Percentiles rank a stretch among this genome's conserved stretches.
These are phyloP conservation scores for Trifolium subterraneum DNA, from an alignment of 306 rosid genomes.

Conservation along the genomic window DNA sequence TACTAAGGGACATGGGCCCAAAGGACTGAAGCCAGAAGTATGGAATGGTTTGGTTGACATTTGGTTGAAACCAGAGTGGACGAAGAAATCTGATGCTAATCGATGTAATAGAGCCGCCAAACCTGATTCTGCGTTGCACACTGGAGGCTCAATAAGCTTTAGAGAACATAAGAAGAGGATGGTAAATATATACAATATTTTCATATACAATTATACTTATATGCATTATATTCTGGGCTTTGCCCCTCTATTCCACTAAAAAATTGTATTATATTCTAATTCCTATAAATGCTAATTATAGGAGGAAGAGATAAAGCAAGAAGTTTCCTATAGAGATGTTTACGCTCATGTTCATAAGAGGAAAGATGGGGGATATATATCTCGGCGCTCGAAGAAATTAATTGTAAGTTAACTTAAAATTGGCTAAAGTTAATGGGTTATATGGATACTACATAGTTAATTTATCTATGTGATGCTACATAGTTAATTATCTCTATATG, in stretches of 20 bases:
- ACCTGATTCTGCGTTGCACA: conserved; percentile 8
- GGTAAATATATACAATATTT: background rate
- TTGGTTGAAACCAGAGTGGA: conserved; percentile 16
- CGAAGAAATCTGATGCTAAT: background rate
- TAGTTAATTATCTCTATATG: background rate
- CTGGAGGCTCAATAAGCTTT: conserved; percentile 5
- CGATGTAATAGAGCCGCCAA: conserved; percentile 3
- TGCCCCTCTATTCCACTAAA: background rate
- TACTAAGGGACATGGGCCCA: conserved; percentile 8
- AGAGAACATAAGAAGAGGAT: conserved; percentile 4
- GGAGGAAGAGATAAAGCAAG: conserved; percentile 6
- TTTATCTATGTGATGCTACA: background rate
- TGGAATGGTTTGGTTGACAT: conserved; percentile 28
- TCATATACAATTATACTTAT: background rate
- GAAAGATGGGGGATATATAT: background rate
- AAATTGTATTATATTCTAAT: background rate
- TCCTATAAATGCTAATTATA: background rate
- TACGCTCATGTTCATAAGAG: background rate
- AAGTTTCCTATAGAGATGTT: conserved; percentile 7
- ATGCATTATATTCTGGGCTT: conserved; percentile 1
- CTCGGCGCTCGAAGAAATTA: background rate
- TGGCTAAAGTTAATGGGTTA: background rate
- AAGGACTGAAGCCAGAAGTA: background rate
- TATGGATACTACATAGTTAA: background rate
- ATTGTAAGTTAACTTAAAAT: background rate